Conservation (phyloP, 176 grass and related monocot species). For the Avena insularis region DNA sequence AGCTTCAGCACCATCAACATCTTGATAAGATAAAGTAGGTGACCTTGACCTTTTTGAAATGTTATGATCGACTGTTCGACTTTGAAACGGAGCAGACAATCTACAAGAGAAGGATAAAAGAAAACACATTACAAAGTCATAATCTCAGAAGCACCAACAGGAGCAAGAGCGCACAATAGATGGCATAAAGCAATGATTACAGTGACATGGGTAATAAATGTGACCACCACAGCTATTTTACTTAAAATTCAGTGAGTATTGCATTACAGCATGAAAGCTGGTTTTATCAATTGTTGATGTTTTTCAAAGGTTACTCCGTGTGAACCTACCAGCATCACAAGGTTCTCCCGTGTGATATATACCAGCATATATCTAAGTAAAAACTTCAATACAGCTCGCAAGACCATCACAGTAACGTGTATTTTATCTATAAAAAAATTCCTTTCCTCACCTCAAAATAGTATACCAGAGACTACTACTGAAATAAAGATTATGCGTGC, state of each 20-base stretch:
- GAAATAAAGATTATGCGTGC: slow-evolving; percentile 22
- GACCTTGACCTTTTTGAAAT: slow-evolving; percentile 66
- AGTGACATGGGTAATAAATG: slow-evolving; percentile 21
- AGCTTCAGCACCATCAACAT: slow-evolving; percentile 53
- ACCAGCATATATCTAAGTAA: slow-evolving; percentile 11
- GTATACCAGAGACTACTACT: background rate
- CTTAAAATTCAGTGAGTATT: slow-evolving; percentile 25
- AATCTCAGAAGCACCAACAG: background rate
- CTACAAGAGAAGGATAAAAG: slow-evolving; percentile 38
- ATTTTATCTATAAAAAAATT: background rate
- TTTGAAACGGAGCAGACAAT: slow-evolving; percentile 46
- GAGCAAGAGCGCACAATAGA: background rate
- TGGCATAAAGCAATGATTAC: slow-evolving; percentile 13
- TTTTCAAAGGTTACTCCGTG: background rate
- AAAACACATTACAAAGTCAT: slow-evolving; percentile 32
- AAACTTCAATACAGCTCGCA: slow-evolving; percentile 20
- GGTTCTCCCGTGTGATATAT: background rate
- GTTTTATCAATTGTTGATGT: background rate
- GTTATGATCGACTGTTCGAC: slow-evolving; percentile 47
- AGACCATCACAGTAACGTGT: slow-evolving; percentile 27
- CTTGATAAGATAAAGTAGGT: slow-evolving; percentile 51
- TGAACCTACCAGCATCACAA: slow-evolving; percentile 14
- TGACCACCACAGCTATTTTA: background rate
- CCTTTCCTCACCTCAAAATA: slow-evolving; percentile 11
- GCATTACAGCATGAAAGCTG: slow-evolving; percentile 18